These are phyloP conservation scores for Quercus phellos DNA, from an alignment of 331 rosid genomes.

Conservation along the genomic window DNA sequence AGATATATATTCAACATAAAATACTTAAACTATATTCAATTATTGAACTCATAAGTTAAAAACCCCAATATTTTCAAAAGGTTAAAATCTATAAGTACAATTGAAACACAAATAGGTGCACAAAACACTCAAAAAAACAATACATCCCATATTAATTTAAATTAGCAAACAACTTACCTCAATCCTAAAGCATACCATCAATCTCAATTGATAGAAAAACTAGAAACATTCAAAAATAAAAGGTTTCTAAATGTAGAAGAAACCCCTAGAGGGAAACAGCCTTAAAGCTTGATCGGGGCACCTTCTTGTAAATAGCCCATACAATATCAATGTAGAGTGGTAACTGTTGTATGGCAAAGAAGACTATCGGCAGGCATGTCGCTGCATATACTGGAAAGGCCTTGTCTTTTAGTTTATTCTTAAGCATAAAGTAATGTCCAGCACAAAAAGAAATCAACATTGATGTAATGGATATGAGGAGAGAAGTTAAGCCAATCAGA, in stretches of 20 bases:
- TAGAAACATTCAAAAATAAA: not conserved
- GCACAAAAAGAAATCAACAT: constrained; percentile 46
- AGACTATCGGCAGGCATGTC: constrained; percentile 28
- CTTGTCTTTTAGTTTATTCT: not conserved
- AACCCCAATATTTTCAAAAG: no score
- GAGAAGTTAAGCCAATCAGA: constrained; percentile 23
- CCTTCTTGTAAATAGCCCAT: constrained; percentile 19
- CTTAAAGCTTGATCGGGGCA: constrained; percentile 23
- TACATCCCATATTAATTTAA: no score
- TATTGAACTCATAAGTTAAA: no score
- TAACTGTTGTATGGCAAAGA: constrained; percentile 40
- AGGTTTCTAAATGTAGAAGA: not conserved
- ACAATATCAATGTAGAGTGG: constrained; percentile 41
- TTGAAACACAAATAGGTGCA: no score
- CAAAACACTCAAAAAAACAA: no score
- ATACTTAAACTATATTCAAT: no score
- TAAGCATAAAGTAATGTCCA: constrained; percentile 35
- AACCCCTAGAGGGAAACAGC: not conserved
- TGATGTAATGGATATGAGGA: constrained; percentile 33
- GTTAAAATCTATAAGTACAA: no score
- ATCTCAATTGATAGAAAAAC: not conserved
- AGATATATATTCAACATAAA: no score
- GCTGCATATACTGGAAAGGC: constrained; percentile 31
- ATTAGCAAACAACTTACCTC: no score
- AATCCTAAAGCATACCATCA: no score